A percentile compares a stretch with the other conserved stretches of the same genome.
Conservation (phyloP, 306 rosid species). For the Dryas drummondii region DNA sequence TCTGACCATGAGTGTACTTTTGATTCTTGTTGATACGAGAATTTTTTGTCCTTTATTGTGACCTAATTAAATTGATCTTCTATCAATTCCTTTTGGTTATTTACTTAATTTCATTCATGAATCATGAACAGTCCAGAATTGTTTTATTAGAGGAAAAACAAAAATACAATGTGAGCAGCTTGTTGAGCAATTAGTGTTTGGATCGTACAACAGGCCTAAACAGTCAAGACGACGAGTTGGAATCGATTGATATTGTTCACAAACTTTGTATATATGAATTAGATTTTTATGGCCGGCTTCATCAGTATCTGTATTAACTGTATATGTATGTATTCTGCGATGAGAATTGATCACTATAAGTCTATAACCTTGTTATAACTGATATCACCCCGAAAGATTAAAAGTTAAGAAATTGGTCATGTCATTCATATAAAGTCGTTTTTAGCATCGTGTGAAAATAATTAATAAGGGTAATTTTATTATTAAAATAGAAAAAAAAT, state of each 20-base stretch:
- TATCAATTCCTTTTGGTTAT: too few relatives aligned
- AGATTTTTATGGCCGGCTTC: neutral
- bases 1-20: neutral
- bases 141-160: neutral
- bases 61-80: too few relatives aligned
- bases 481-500: too few relatives aligned
- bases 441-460: too few relatives aligned
- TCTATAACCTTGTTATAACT: too few relatives aligned
- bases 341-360: neutral
- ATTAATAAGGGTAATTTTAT: too few relatives aligned
- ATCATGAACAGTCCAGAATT: too few relatives aligned
- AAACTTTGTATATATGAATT: too few relatives aligned
- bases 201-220: neutral
- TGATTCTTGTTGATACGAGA: neutral
- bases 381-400: too few relatives aligned
- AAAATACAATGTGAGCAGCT: neutral
- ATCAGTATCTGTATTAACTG: neutral
- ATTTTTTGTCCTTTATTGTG: neutral
- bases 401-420: too few relatives aligned
- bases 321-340: neutral
- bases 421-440: too few relatives aligned
- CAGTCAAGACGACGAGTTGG: neutral
- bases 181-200: neutral
- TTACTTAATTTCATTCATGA: too few relatives aligned
- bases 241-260: neutral